phyloP scores from a whole-genome alignment of 306 rosid genomes.

The Chamaecrista fasciculata region DNA sequence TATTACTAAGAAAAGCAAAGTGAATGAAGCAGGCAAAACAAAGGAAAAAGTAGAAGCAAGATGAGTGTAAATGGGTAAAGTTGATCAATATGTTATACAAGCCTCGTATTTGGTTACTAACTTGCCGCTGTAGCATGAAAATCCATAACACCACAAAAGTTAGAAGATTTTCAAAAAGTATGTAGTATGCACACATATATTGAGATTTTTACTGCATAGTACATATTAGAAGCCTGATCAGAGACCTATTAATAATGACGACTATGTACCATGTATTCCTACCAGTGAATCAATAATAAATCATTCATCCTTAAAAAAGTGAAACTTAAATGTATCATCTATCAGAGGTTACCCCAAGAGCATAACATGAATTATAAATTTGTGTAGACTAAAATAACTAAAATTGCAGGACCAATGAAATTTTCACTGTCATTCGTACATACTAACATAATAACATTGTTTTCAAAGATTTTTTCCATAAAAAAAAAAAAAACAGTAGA shows the following conservation, averaged over 20 bases:
- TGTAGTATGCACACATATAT: background rate
- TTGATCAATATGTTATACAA: background rate
- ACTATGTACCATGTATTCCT: background rate
- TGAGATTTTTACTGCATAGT: background rate
- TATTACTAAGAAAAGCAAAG: background rate
- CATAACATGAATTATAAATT: background rate
- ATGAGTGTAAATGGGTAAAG: background rate
- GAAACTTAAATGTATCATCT: background rate
- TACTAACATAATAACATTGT: background rate
- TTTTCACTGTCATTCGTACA: background rate
- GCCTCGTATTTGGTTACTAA: background rate
- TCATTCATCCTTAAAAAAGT: background rate
- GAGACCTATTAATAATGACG: background rate
- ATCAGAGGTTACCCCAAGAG: background rate
- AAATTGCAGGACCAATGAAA: background rate
- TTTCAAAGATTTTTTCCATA: background rate
- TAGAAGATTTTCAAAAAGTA: background rate
- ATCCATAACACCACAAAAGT: background rate
- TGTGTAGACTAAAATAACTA: background rate
- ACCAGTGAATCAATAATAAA: background rate
- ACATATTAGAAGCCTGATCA: background rate
- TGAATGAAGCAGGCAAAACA: background rate
- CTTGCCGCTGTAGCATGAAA: background rate
- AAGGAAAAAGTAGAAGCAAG: background rate
- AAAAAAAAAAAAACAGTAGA: background rate